Percentiles rank a stretch among this genome's conserved stretches.
Evolutionary conservation across 768 basidiomycete species (phyloP).

Genomic region (Lactarius evosmus): DNA sequence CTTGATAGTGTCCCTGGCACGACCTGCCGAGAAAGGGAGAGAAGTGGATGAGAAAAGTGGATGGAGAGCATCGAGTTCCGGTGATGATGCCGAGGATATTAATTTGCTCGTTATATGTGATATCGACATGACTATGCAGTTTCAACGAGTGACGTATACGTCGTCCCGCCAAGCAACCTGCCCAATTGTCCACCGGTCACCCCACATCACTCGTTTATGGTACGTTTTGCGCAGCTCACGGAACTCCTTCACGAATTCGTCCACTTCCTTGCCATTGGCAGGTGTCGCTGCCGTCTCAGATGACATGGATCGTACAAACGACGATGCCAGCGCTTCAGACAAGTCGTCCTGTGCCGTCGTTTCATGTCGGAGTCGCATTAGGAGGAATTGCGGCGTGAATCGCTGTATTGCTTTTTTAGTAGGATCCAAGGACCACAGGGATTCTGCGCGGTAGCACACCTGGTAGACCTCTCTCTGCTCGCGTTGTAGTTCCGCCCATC

Average conservation of each 20-base stretch:
- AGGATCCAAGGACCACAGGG: neutral
- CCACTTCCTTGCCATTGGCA: slow-evolving; percentile 54
- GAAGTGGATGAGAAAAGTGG: slow-evolving; percentile 41
- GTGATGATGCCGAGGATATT: slow-evolving; percentile 7
- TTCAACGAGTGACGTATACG: slow-evolving; percentile 1
- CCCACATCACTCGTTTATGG: slow-evolving; percentile 91
- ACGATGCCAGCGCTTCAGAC: slow-evolving; percentile 80
- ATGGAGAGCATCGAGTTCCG: slow-evolving; percentile 35
- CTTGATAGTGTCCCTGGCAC: slow-evolving; percentile 34
- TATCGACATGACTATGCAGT: slow-evolving; percentile 14
- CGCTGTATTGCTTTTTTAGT: slow-evolving; percentile 45
- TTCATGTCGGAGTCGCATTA: slow-evolving; percentile 83
- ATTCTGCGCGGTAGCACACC: slow-evolving; percentile 39
- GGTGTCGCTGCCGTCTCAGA: slow-evolving; percentile 26
- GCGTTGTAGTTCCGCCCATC: slow-evolving; percentile 85
- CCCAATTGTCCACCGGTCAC: slow-evolving; percentile 79
- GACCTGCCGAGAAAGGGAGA: slow-evolving; percentile 31
- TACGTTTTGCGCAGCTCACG: slow-evolving; percentile 85
- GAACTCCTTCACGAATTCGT: slow-evolving; percentile 86
- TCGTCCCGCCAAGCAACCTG: slow-evolving; percentile 85
- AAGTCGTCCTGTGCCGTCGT: slow-evolving; percentile 87
- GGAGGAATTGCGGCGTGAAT: slow-evolving; percentile 81
- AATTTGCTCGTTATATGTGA: slow-evolving; percentile 26
- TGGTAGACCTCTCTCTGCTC: slow-evolving; percentile 89
- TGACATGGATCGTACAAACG: slow-evolving; percentile 62